A percentile compares a stretch with the other conserved stretches of the same genome.
These are phyloP conservation scores for Pleurotus tuber-regium DNA, from an alignment of 768 basidiomycete genomes.

Conservation along the genomic window DNA sequence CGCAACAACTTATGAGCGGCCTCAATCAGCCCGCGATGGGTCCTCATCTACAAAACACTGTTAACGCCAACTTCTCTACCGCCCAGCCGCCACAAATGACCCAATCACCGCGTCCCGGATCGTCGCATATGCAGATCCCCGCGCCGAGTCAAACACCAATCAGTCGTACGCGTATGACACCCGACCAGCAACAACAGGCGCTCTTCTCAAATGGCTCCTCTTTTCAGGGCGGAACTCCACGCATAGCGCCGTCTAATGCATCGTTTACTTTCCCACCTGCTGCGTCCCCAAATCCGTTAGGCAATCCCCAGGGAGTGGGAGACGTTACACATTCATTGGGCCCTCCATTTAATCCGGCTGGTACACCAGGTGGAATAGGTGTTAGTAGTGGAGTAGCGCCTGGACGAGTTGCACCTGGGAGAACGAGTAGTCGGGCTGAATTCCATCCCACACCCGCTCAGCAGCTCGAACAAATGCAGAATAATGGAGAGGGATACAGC, in stretches of 20 bases:
- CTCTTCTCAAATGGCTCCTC: conserved; percentile 40
- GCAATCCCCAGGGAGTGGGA: conserved; percentile 13
- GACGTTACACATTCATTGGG: conserved; percentile 43
- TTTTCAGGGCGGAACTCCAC: conserved; percentile 28
- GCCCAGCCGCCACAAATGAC: conserved; percentile 34
- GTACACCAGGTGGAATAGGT: conserved; percentile 32
- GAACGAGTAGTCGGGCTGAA: conserved; percentile 34
- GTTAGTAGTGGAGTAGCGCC: conserved; percentile 22
- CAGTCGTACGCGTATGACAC: conserved; percentile 41
- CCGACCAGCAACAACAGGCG: conserved; percentile 36
- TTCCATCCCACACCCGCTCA: conserved; percentile 65
- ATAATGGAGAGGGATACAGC: conserved; percentile 28
- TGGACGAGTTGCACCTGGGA: neutral
- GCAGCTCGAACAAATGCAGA: conserved; percentile 56
- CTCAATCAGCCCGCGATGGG: conserved; percentile 33
- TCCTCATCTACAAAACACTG: conserved; percentile 33
- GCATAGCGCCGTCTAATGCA: conserved; percentile 32
- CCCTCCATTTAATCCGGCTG: conserved; percentile 15
- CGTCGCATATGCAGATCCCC: conserved; percentile 32
- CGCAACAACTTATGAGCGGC: conserved; percentile 50
- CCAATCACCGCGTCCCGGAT: conserved; percentile 40
- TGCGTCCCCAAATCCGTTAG: conserved; percentile 46
- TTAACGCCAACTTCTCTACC: conserved; percentile 35
- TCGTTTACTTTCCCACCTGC: conserved; percentile 46
- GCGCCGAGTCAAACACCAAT: conserved; percentile 37